Evolutionary conservation across 1,284 basidiomycete genomes (phyloP), one percentile per base, ranked within the genome.

Genomic region (Schizophyllum amplum): DNA sequence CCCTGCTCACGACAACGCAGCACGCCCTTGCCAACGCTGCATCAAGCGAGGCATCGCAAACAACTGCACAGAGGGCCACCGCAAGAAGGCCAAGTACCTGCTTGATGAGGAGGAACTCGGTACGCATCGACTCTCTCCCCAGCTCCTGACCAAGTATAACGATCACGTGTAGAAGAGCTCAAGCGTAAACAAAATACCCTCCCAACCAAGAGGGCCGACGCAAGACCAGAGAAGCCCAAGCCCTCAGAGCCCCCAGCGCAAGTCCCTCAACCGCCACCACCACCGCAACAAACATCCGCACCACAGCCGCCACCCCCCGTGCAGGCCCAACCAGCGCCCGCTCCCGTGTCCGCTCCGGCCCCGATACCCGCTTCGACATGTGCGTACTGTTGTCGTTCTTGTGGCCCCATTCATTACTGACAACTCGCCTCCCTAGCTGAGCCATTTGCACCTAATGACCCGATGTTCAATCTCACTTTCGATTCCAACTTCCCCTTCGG

Each of bases 11-110:
- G 33, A 61, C 59, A 64, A 53, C 56, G 52, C 68, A 97, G 94
- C 91, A 58, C 88, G 96, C 57, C 96, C 96, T 24, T 99, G 96
- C 74, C 88, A 91, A 64, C 84, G 96, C 52, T 99, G 96, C 69
- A 80, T 94, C 55, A 98, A 96, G 73, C 94, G 96, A 62, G 94
- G 94, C 17, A 87, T 96, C 65, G 88, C 86, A 5, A 83, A 86
- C 58, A 88, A 86, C 59, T 99, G 96, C 68, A 87, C 88, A 46
- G 96, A 99, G 68, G 96, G 96, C 0, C 89, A 92, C 62, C 83
- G 96, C 63, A 99, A 99, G 76, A 98, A 98, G 74, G 96, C 96
- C 23, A 99, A 99, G 70, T 99, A 98, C 71, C 81, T 97, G 17
- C 76, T 94, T 61, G 92, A 96, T 69, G 92, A 94, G 52, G 90